Evolutionary conservation across 352 stramenopile genomes (phyloP).

Genomic region (Globisporangium nodosum): DNA sequence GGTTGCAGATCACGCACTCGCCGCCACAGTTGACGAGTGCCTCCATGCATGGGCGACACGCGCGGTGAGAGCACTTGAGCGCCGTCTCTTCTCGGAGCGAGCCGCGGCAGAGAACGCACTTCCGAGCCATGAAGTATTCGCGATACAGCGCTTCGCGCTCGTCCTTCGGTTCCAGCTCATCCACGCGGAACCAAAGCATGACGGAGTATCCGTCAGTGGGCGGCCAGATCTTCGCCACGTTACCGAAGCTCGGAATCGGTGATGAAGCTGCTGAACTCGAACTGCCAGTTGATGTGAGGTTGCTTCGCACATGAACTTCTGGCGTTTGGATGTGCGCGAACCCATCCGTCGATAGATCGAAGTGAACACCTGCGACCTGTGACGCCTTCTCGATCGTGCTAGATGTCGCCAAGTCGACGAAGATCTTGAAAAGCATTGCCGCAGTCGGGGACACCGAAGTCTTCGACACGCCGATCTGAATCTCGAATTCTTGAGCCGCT

Average conservation of each 20-base stretch:
- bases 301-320: slow-evolving; percentile 33
- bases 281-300: slow-evolving; percentile 2
- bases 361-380: slow-evolving; percentile 20
- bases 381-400: not conserved
- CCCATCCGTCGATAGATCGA: slow-evolving; percentile 46
- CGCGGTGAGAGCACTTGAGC: slow-evolving; percentile 69
- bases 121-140: slow-evolving; percentile 44
- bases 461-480: too few relatives aligned
- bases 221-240: slow-evolving; percentile 53
- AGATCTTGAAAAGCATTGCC: slow-evolving; percentile 5
- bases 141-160: slow-evolving; percentile 60
- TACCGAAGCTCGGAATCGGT: slow-evolving; percentile 24
- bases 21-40: slow-evolving; percentile 44
- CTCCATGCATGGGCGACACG: slow-evolving; percentile 51
- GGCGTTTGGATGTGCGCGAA: slow-evolving; percentile 69
- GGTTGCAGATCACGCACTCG: slow-evolving; percentile 69
- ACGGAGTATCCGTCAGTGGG: slow-evolving; percentile 58
- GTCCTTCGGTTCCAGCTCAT: slow-evolving; percentile 48
- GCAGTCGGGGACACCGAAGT: not conserved
- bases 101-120: slow-evolving; percentile 49
- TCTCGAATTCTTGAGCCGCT: not conserved
- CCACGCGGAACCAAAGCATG: slow-evolving; percentile 62
- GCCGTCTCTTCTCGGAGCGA: slow-evolving; percentile 38
- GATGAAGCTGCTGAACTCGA: slow-evolving; percentile 15
- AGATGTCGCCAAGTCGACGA: slow-evolving; percentile 8